A percentile compares a stretch with the other conserved stretches of the same genome.
Evolutionary conservation across 345 rosid species (phyloP).

Genomic region (Abelmoschus esculentus): DNA sequence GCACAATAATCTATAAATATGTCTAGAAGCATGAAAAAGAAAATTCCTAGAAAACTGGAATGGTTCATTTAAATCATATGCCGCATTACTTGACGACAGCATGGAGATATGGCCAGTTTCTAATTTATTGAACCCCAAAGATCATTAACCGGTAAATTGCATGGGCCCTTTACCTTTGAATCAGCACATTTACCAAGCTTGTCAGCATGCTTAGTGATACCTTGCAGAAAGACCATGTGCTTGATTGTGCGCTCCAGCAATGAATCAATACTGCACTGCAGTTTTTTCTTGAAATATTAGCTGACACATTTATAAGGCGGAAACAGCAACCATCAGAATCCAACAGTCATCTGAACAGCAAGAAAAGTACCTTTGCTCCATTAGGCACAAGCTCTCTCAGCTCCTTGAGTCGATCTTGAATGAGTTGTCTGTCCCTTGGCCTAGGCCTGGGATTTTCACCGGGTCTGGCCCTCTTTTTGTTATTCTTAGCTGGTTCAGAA

Average conservation of each 20-base stretch:
- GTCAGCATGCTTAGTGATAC: conserved; percentile 80
- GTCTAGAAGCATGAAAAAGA: neutral
- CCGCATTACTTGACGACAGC: neutral
- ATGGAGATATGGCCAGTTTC: conserved; percentile 5
- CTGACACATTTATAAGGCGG: conserved; percentile 9
- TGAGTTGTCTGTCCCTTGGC: conserved; percentile 91
- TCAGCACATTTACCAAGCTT: conserved; percentile 70
- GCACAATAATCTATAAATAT: neutral
- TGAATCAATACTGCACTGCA: conserved; percentile 97
- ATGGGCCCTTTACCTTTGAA: conserved; percentile 41
- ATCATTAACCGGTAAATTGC: neutral
- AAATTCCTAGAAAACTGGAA: neutral
- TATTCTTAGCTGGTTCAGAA: conserved; percentile 54
- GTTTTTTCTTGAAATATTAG: conserved; percentile 25
- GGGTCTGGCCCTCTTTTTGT: conserved; percentile 70
- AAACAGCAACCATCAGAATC: conserved; percentile 1
- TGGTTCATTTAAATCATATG: conserved; percentile 2
- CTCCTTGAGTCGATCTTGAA: conserved; percentile 96
- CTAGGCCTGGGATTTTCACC: conserved; percentile 89
- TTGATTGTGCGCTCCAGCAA: conserved; percentile 90
- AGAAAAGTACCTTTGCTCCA: conserved; percentile 78
- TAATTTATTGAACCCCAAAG: conserved; percentile 5
- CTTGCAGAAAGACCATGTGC: conserved; percentile 82
- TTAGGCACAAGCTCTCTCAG: conserved; percentile 91
- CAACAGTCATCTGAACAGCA: conserved; percentile 4